These are phyloP conservation scores for Quambalaria eucalypti DNA, from an alignment of 1,284 basidiomycete species.

Conservation along the genomic window DNA sequence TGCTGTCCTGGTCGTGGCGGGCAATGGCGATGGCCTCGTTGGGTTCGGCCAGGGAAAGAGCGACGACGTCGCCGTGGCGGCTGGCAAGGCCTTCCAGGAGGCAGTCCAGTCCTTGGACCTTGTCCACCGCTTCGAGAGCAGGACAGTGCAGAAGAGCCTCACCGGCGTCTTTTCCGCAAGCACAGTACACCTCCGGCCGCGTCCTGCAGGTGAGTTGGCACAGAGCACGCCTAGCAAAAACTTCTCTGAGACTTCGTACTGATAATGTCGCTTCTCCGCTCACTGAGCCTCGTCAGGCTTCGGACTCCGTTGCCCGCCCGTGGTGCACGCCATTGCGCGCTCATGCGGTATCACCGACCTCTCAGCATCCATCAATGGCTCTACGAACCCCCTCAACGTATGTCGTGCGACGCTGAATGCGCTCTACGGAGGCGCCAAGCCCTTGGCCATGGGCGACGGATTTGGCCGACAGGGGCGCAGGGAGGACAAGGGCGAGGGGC, in stretches of 20 bases:
- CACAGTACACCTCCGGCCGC: constrained; percentile 69
- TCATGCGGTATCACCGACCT: constrained; percentile 90
- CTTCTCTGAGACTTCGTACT: background rate
- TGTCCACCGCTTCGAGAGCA: constrained; percentile 75
- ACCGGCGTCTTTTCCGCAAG: constrained; percentile 77
- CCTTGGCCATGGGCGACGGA: constrained; percentile 41
- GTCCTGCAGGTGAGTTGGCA: constrained; percentile 54
- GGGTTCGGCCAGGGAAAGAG: constrained; percentile 84
- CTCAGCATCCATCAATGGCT: constrained; percentile 87
- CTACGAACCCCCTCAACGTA: constrained; percentile 65
- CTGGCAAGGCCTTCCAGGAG: constrained; percentile 61
- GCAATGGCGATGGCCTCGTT: constrained; percentile 73
- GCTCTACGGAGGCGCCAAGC: constrained; percentile 39
- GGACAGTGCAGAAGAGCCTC: constrained; percentile 79
- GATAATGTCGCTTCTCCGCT: background rate
- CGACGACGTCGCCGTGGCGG: constrained; percentile 56
- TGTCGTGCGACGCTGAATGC: constrained; percentile 50
- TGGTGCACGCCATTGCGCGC: constrained; percentile 74
- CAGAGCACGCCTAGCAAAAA: background rate
- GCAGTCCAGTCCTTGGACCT: constrained; percentile 80
- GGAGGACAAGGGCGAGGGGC: constrained; percentile 40
- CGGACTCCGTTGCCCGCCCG: constrained; percentile 79
- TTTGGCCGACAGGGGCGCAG: constrained; percentile 37
- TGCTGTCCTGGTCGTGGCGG: constrained; percentile 67
- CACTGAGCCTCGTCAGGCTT: constrained; percentile 56